Conservation (phyloP, 1,284 basidiomycete species). For the Heliocybe sulcata region DNA sequence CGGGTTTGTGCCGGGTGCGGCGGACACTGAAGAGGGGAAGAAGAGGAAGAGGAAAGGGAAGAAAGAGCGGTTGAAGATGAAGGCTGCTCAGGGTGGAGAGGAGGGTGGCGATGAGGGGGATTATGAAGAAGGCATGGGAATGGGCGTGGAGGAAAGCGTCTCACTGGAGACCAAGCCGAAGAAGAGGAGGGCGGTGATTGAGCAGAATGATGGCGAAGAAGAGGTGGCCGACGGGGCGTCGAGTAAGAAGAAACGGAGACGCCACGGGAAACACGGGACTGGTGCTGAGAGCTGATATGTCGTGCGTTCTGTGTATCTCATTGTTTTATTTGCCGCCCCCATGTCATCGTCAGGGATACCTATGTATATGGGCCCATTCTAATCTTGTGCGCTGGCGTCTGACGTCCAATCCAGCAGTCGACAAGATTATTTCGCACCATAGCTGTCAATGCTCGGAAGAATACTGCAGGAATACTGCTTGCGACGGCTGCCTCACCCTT, state of each 20-base stretch:
- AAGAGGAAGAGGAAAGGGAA: constrained; percentile 67
- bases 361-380: no score
- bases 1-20: background rate
- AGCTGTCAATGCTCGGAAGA: no score
- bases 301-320: background rate
- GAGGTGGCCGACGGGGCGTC: constrained; percentile 1
- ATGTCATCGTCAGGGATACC: no score
- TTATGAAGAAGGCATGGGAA: constrained; percentile 9
- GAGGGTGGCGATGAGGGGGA: constrained; percentile 17
- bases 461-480: no score
- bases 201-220: no score
- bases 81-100: constrained; percentile 18
- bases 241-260: constrained; percentile 8
- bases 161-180: constrained; percentile 6
- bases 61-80: constrained; percentile 62
- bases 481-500: no score
- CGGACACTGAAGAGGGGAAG: constrained; percentile 17
- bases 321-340: background rate
- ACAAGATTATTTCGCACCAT: no score
- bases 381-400: no score
- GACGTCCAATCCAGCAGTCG: no score
- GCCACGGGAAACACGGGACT: constrained; percentile 1
- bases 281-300: background rate
- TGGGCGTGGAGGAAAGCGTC: constrained; percentile 5
- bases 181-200: constrained; percentile 1